Conservation (phyloP, 345 rosid species). For the Aegle marmelos region DNA sequence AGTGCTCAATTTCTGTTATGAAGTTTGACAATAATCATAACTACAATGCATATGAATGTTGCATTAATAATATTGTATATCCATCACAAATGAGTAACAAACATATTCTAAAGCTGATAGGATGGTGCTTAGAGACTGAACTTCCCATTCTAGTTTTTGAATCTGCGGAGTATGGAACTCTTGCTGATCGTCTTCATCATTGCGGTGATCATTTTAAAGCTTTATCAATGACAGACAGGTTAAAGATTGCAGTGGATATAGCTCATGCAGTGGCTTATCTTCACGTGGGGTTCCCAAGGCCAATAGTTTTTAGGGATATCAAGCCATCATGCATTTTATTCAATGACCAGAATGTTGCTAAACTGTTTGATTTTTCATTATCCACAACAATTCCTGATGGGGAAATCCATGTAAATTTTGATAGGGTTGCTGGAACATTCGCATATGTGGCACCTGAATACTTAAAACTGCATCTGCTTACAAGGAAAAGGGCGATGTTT, state of each 20-base stretch:
- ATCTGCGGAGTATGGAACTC: not conserved
- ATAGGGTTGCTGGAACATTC: no score
- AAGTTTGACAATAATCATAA: not conserved
- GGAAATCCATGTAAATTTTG: not conserved
- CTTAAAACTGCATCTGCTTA: not conserved
- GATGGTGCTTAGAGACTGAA: not conserved
- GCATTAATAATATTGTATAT: not conserved
- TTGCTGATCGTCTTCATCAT: not conserved
- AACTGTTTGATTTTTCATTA: conserved; percentile 17
- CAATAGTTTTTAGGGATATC: not conserved
- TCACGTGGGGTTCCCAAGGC: not conserved
- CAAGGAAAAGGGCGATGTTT: conserved; percentile 31
- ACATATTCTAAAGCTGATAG: not conserved
- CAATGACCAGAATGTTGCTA: not conserved
- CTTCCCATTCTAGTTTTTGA: not conserved
- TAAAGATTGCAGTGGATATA: not conserved
- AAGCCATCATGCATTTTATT: not conserved
- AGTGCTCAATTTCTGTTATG: conserved; percentile 10
- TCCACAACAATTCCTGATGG: conserved; percentile 20
- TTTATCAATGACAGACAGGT: not conserved
- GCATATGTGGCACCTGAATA: no score
- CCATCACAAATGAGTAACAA: not conserved
- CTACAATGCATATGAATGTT: not conserved
- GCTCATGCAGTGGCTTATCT: conserved; percentile 4
- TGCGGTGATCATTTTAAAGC: not conserved